These are phyloP conservation scores for Panaeolus papilionaceus DNA, from an alignment of 768 basidiomycete genomes.

Conservation along the genomic window DNA sequence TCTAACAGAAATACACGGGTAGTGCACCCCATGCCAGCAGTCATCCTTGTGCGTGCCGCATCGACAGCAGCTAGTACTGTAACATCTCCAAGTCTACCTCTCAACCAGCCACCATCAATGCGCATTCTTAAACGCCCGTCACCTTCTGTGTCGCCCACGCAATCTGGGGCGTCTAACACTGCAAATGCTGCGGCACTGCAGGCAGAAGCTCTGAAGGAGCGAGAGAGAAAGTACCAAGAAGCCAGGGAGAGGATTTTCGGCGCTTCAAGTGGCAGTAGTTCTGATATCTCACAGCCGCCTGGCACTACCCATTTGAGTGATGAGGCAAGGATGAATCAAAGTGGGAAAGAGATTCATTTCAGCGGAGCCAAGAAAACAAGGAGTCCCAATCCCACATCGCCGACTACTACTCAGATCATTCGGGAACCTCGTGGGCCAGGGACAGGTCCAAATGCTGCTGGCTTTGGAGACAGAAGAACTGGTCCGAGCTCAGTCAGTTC, in stretches of 20 bases:
- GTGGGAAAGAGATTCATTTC: slow-evolving; percentile 4
- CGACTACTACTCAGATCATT: not conserved
- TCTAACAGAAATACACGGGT: slow-evolving; percentile 57
- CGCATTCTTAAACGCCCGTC: slow-evolving; percentile 78
- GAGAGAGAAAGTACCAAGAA: slow-evolving; percentile 76
- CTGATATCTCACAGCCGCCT: not conserved
- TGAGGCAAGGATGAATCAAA: not conserved
- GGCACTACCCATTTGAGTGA: not conserved
- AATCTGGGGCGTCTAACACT: not conserved
- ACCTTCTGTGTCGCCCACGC: slow-evolving; percentile 34
- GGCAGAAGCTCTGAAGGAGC: slow-evolving; percentile 57
- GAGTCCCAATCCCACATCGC: not conserved
- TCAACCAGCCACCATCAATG: slow-evolving; percentile 61
- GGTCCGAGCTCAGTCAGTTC: not conserved
- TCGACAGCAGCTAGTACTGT: slow-evolving; percentile 33
- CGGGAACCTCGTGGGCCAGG: slow-evolving; percentile 6
- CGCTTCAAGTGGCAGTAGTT: slow-evolving; percentile 16
- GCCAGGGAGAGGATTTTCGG: slow-evolving; percentile 80
- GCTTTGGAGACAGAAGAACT: not conserved
- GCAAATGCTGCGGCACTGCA: slow-evolving; percentile 27
- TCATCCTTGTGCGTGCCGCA: slow-evolving; percentile 50
- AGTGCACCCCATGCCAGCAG: slow-evolving; percentile 71
- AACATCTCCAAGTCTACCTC: slow-evolving; percentile 46
- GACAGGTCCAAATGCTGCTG: not conserved
- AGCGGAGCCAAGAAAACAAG: not conserved